phyloP scores from a whole-genome alignment of 2,329 filamentous ascomycete genomes.

The Cyphellophora attinorum region DNA sequence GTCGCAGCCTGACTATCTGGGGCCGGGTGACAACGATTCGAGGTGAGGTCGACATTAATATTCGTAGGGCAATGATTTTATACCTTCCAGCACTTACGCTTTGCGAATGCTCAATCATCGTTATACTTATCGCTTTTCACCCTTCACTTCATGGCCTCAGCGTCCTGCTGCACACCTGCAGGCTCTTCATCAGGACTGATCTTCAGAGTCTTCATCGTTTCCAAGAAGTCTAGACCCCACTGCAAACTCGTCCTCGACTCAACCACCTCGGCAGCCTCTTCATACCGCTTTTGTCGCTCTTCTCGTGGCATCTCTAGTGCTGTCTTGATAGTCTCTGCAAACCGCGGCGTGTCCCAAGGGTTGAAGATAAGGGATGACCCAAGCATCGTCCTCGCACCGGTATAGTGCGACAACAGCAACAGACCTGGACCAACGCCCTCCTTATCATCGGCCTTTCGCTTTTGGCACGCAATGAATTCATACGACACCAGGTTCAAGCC shows the following conservation, averaged over 20 bases:
- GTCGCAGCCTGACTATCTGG: too few species aligned
- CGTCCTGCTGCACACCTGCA: slow-evolving; percentile 1
- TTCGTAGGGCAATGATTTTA: too few species aligned
- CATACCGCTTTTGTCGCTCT: slow-evolving; percentile 7
- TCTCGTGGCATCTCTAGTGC: slow-evolving; percentile 63
- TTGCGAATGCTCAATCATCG: too few species aligned
- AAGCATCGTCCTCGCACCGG: slow-evolving; percentile 83
- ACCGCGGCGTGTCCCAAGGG: slow-evolving; percentile 88
- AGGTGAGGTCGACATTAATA: too few species aligned
- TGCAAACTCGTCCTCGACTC: slow-evolving; percentile 9
- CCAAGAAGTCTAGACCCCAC: background rate
- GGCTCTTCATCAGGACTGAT: background rate
- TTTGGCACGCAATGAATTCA: slow-evolving; percentile 91
- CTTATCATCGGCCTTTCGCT: background rate
- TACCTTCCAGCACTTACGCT: too few species aligned
- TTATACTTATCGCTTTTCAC: too few species aligned
- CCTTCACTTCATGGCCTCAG: too few species aligned
- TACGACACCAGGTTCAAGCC: slow-evolving; percentile 97
- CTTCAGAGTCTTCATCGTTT: background rate
- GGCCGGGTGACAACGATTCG: too few species aligned
- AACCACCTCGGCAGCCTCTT: slow-evolving; percentile 7
- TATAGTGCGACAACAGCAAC: slow-evolving; percentile 89
- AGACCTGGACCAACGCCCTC: slow-evolving; percentile 57
- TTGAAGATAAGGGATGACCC: slow-evolving; percentile 86
- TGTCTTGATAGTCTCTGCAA: slow-evolving; percentile 77